Conservation (phyloP, 2,329 filamentous ascomycete genomes). For the Fusarium veterinarium region DNA sequence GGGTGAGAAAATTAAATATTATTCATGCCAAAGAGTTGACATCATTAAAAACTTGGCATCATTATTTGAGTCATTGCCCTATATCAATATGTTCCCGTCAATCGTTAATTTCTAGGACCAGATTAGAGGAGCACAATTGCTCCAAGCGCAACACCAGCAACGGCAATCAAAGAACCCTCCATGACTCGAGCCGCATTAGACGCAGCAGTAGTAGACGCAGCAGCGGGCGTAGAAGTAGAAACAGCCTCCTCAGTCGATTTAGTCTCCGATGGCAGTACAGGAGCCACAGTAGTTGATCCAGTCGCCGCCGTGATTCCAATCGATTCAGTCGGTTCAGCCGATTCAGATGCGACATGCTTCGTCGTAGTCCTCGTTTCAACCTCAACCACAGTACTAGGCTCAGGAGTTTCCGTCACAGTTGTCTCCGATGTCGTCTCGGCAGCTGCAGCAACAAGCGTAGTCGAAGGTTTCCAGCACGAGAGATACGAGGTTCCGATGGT, state of each 20-base stretch:
- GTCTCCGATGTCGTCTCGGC: background rate
- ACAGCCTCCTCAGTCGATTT: background rate
- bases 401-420: background rate
- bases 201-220: background rate
- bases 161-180: conserved; percentile 1
- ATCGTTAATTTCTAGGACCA: background rate
- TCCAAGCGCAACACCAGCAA: conserved; percentile 4
- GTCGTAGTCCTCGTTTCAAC: background rate
- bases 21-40: background rate
- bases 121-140: background rate
- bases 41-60: background rate
- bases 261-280: background rate
- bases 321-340: background rate
- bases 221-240: background rate
- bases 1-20: background rate
- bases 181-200: conserved; percentile 12
- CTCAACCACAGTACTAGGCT: background rate
- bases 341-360: background rate
- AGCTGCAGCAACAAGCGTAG: background rate
- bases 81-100: background rate
- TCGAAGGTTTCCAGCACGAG: conserved; percentile 30
- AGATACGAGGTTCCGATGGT: conserved; percentile 21
- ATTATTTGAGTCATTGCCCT: no score
- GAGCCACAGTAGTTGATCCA: conserved; percentile 6
- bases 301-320: background rate